Base-by-base conservation (phyloP, 495 filamentous ascomycete species). In the Penicillium desertorum region DNA sequence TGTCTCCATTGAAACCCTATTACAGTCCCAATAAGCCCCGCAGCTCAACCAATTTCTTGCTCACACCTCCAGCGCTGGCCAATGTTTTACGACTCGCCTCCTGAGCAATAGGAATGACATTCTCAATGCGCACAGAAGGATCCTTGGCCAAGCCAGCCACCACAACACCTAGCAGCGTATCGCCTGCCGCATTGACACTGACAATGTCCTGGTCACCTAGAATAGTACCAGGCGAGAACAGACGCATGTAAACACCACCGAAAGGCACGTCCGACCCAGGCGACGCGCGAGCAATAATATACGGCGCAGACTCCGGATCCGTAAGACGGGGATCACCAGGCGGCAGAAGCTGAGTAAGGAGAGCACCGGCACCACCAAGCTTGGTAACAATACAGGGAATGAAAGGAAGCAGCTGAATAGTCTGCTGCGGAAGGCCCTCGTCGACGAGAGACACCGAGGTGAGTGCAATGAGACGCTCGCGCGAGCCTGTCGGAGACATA, bases 161-260 rank as follows among this genome's bases (percentile, higher is more conserved):
- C 32, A 96, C 41, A 16, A 90, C 87, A 4, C 93, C 94, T 2
- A 94, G 74, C 61, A 97, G 90, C 0, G 94, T 98, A 73, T 98
- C 94, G 5, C 94, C 94, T 0, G 91, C 92, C 0, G 92, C 94
- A 67, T 97, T 98, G 12, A 97, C 94, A 59, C 89, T 93, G 12
- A 93, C 86, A 5, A 96, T 77, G 29, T 91, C 82, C 16, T 80
- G 69, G 0, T 73, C 61, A 11, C 59, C 50, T 1, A 96, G 74
- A n/a, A 73, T 67, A 71, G 89, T 85, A 3, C 79, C 80, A 14
- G 88, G 77, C 0, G 87, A 82, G 71, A 91, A 94, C 22, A 92
- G 68, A 39, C 89, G 78, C 85, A 97, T 89, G 62, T 95, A 96
- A 17, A 96, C 81, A 0, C 91, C 92, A 5, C 88, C 90, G 5